Evolutionary conservation across 352 stramenopile genomes (phyloP).

Genomic region (Discostella stelligera): DNA sequence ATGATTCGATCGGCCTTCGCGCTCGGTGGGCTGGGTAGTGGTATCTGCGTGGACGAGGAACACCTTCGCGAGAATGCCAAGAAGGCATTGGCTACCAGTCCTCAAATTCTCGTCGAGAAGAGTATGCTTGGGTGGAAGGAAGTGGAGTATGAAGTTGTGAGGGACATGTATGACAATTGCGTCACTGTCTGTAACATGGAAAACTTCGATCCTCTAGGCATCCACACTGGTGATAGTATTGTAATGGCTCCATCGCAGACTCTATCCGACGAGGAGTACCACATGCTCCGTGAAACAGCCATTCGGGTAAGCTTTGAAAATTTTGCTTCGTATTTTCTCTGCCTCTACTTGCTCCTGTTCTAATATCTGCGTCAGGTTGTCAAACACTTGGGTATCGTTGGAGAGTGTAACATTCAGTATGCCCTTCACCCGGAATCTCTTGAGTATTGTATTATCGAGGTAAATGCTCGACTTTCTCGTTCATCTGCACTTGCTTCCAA

Average conservation of each 20-base stretch:
- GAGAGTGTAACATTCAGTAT: constrained; percentile 99
- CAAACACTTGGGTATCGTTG: constrained; percentile 95
- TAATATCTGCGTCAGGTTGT: constrained; percentile 85
- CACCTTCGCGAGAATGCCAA: constrained; percentile 80
- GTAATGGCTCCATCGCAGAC: constrained; percentile 96
- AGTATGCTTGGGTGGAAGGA: constrained; percentile 97
- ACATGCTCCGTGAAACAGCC: constrained; percentile 95
- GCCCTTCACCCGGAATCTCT: constrained; percentile 91
- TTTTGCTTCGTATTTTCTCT: constrained; percentile 5
- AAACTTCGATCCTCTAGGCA: constrained; percentile 96
- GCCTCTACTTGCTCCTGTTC: constrained; percentile 89
- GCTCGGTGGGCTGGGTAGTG: constrained; percentile 94
- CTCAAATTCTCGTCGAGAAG: constrained; percentile 98
- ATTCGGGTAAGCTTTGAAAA: constrained; percentile 65
- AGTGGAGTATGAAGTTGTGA: constrained; percentile 98
- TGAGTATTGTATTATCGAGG: constrained; percentile 98
- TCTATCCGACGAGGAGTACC: constrained; percentile 94
- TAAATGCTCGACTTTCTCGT: constrained; percentile 96
- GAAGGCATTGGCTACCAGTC: constrained; percentile 88
- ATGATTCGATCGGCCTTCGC: constrained; percentile 96
- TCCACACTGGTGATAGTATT: constrained; percentile 98
- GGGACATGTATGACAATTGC: constrained; percentile 94
- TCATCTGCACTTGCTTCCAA: constrained; percentile 97
- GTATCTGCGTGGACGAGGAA: constrained; percentile 91
- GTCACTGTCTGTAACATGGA: constrained; percentile 96